Percentiles rank a stretch among this genome's conserved stretches.
Evolutionary conservation across 371 early-diverging fungal genomes (phyloP).

Genomic region (Mucor mucedo): DNA sequence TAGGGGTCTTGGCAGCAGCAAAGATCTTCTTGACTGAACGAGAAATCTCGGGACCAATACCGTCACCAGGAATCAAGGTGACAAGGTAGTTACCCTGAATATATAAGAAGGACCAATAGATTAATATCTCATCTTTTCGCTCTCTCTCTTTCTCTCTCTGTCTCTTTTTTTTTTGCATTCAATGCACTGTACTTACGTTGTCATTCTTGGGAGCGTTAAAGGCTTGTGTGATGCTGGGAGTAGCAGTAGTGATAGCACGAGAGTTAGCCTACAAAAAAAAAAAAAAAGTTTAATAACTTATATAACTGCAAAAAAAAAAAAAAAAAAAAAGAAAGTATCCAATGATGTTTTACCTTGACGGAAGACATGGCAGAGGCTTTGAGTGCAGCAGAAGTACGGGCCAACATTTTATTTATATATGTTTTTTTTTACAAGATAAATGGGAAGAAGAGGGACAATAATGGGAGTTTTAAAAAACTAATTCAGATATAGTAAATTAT

Average conservation of each 20-base stretch:
- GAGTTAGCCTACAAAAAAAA: slow-evolving; percentile 37
- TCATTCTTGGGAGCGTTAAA: slow-evolving; percentile 69
- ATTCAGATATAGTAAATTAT: neutral
- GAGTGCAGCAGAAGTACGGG: slow-evolving; percentile 42
- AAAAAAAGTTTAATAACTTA: neutral
- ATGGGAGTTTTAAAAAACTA: slow-evolving; percentile 4
- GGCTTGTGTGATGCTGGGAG: slow-evolving; percentile 64
- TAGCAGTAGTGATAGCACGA: slow-evolving; percentile 61
- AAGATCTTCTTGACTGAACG: slow-evolving; percentile 92
- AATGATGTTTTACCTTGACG: slow-evolving; percentile 29
- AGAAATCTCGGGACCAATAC: slow-evolving; percentile 98
- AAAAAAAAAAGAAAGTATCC: too few relatives aligned
- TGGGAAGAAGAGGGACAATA: slow-evolving; percentile 9
- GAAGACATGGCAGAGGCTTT: slow-evolving; percentile 40
- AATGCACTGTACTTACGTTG: slow-evolving; percentile 51
- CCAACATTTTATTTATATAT: slow-evolving; percentile 18
- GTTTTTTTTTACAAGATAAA: slow-evolving; percentile 22
- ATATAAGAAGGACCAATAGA: too few relatives aligned
- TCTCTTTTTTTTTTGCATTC: neutral
- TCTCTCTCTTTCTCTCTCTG: slow-evolving; percentile 6
- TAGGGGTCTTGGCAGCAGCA: slow-evolving; percentile 91
- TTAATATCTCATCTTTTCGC: too few relatives aligned
- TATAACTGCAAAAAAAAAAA: too few relatives aligned
- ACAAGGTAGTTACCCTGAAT: slow-evolving; percentile 79
- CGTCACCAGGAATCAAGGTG: slow-evolving; percentile 98